A percentile compares a stretch with the other conserved stretches of the same genome.
Conservation (phyloP, 345 rosid genomes). For the Hevea brasiliensis region DNA sequence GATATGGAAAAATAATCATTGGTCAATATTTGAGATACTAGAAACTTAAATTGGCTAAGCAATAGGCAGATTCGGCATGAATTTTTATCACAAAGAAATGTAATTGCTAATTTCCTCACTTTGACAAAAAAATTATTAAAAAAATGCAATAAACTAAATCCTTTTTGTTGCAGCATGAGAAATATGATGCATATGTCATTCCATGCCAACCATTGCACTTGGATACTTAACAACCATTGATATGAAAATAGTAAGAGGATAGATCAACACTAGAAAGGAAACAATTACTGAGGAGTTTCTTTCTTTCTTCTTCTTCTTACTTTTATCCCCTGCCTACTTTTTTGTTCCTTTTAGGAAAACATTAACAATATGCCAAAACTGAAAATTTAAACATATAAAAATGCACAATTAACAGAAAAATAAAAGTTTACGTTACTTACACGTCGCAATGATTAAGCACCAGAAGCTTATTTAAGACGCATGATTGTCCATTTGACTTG, state of each 20-base stretch:
- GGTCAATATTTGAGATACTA: neutral
- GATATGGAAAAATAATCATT: neutral
- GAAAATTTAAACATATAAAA: neutral
- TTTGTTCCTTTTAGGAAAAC: neutral
- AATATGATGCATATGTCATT: neutral
- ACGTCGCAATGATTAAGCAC: conserved; percentile 83
- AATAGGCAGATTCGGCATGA: neutral
- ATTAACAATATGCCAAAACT: neutral
- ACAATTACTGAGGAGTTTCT: neutral
- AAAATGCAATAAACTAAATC: neutral
- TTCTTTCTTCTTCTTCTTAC: neutral
- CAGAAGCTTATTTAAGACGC: conserved; percentile 79
- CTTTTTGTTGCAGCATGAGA: neutral
- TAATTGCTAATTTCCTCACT: neutral
- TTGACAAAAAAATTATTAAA: too few relatives aligned
- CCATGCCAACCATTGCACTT: neutral
- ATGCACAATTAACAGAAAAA: neutral
- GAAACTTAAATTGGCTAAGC: neutral
- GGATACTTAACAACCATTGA: neutral
- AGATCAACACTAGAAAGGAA: neutral
- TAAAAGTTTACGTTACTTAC: conserved; percentile 41
- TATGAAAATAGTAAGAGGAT: neutral
- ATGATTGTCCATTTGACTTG: conserved; percentile 75
- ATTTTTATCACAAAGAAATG: neutral
- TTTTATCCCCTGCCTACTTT: neutral